Evolutionary conservation across 306 rosid genomes (phyloP).

Genomic region (Malus sieversii): DNA sequence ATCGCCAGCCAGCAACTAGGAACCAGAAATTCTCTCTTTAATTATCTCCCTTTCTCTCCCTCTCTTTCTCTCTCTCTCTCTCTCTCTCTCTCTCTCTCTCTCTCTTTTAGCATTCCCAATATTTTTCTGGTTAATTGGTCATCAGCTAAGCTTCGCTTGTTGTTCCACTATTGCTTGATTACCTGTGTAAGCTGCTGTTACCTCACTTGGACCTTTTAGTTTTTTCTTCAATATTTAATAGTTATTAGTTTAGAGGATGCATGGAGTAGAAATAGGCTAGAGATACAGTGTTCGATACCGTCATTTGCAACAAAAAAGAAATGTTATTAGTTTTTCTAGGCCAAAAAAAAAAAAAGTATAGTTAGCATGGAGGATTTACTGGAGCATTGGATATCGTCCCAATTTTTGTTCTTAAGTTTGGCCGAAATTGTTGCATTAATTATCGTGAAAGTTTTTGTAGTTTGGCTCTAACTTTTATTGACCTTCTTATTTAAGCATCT

Average conservation of each 20-base stretch:
- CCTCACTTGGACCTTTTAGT: neutral
- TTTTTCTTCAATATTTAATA: neutral
- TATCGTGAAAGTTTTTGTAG: neutral
- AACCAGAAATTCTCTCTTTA: neutral
- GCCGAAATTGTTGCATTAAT: neutral
- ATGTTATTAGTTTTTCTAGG: no score
- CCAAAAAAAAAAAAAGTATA: no score
- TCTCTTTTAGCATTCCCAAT: neutral
- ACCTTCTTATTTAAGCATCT: neutral
- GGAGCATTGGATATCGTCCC: neutral
- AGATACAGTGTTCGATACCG: no score
- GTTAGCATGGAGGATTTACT: no score
- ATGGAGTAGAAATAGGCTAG: no score
- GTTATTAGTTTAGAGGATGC: no score
- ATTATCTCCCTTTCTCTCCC: neutral
- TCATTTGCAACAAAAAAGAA: no score
- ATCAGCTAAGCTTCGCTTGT: slow-evolving; percentile 1
- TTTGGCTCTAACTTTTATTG: neutral
- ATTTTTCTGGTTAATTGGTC: no score
- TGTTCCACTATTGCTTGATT: neutral
- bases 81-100: slow-evolving; percentile 2
- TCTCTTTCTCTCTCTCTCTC: slow-evolving; percentile 1
- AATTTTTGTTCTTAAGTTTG: neutral
- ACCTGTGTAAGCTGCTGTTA: slow-evolving; percentile 9
- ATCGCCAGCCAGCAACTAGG: neutral